These are phyloP conservation scores for Candida sp. DNA, from an alignment of 1,139 yeast genomes.

Conservation along the genomic window DNA sequence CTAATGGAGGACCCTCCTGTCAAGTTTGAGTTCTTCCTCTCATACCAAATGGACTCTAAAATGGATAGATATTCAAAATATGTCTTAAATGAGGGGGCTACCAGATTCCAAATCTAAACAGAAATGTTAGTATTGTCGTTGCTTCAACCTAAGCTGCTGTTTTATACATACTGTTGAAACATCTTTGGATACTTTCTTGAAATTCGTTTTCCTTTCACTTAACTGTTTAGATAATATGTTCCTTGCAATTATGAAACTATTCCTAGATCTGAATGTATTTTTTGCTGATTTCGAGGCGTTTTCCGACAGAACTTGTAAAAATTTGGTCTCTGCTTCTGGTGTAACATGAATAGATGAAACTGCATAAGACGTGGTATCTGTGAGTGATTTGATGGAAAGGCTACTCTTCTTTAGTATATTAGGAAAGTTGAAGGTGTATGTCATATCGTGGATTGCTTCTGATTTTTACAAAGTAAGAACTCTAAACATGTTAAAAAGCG, in stretches of 20 bases:
- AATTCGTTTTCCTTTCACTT: conserved; percentile 12
- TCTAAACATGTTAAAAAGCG: conserved; percentile 1
- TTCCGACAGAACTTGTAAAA: not conserved
- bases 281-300: not conserved
- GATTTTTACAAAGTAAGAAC: not conserved
- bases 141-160: not conserved
- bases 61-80: conserved; percentile 25
- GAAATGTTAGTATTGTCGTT: conserved; percentile 11
- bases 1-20: not conserved
- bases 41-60: conserved; percentile 22
- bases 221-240: conserved; percentile 17
- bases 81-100: conserved; percentile 16
- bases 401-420: not conserved
- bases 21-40: conserved; percentile 17
- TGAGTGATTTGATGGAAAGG: conserved; percentile 4
- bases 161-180: conserved; percentile 22
- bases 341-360: conserved; percentile 7
- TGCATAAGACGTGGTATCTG: conserved; percentile 7
- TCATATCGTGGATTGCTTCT: not conserved
- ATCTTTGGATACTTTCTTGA: conserved; percentile 18
- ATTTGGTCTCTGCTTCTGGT: not conserved
- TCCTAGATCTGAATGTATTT: conserved; percentile 20
- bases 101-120: conserved; percentile 23
- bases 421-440: conserved; percentile 7
- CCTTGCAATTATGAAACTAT: conserved; percentile 25